A percentile compares a stretch with the other conserved stretches of the same genome.
Evolutionary conservation across 2,329 filamentous ascomycete genomes (phyloP).

Genomic region (Lojkania enalia): DNA sequence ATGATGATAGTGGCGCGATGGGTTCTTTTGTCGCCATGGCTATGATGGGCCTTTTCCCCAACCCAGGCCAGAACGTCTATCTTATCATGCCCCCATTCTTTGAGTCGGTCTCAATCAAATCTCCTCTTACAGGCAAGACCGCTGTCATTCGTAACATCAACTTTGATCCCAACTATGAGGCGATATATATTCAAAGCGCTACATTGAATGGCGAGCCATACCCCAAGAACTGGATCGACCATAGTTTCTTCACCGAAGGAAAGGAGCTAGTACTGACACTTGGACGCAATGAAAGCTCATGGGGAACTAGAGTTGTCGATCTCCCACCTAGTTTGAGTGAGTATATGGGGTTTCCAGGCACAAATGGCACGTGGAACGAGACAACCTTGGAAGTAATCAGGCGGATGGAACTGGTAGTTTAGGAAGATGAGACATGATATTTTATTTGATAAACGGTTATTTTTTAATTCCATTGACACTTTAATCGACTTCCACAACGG

Average conservation of each 20-base stretch:
- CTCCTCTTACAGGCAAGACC: slow-evolving; percentile 42
- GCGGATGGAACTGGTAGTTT: neutral
- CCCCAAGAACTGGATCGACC: slow-evolving; percentile 48
- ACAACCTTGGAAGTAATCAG: slow-evolving; percentile 4
- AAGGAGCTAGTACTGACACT: slow-evolving; percentile 47
- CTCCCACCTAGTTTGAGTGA: slow-evolving; percentile 45
- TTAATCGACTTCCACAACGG: too few species aligned
- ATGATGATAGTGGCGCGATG: slow-evolving; percentile 49
- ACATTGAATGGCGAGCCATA: slow-evolving; percentile 46
- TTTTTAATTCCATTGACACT: too few species aligned
- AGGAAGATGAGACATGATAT: too few species aligned
- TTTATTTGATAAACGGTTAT: too few species aligned
- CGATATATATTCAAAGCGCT: slow-evolving; percentile 49
- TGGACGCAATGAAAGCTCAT: slow-evolving; percentile 46
- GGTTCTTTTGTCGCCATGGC: slow-evolving; percentile 48
- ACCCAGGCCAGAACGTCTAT: slow-evolving; percentile 53
- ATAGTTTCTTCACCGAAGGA: slow-evolving; percentile 49
- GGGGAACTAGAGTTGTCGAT: slow-evolving; percentile 48
- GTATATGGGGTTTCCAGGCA: slow-evolving; percentile 26
- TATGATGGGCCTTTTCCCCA: slow-evolving; percentile 53
- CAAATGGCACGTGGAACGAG: slow-evolving; percentile 15
- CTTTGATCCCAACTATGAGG: slow-evolving; percentile 45
- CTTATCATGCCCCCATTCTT: slow-evolving; percentile 54
- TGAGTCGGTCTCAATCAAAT: slow-evolving; percentile 42
- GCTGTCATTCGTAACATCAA: slow-evolving; percentile 45